Evolutionary conservation across 2,329 filamentous ascomycete species (phyloP).

Genomic region (Botrytis squamosa): DNA sequence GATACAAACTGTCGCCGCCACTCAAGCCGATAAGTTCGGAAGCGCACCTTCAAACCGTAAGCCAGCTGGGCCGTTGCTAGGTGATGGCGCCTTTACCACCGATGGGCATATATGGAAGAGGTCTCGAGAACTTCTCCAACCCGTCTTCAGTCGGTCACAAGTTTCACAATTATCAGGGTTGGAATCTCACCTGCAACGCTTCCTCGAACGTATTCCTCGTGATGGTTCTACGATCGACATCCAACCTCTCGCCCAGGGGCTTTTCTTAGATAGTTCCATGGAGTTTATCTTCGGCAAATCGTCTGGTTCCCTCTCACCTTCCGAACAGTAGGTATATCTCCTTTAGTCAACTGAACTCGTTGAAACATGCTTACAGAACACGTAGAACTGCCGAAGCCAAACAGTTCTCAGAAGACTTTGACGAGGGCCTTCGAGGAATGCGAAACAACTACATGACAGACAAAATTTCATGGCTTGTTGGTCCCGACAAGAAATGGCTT

Average conservation of each 20-base stretch:
- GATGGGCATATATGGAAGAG: conserved; percentile 51
- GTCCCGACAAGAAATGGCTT: conserved; percentile 17
- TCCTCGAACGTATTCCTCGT: conserved; percentile 56
- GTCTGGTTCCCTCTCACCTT: conserved; percentile 37
- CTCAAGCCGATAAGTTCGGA: conserved; percentile 54
- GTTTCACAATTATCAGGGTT: conserved; percentile 54
- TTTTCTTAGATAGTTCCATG: conserved; percentile 57
- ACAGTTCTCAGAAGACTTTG: conserved; percentile 20
- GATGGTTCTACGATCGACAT: conserved; percentile 56
- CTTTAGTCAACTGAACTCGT: not conserved
- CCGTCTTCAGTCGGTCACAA: conserved; percentile 50
- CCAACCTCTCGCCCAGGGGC: conserved; percentile 59
- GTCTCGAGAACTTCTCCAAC: conserved; percentile 51
- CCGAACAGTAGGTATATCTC: not conserved
- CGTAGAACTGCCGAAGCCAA: conserved; percentile 5
- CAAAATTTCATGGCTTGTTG: conserved; percentile 19
- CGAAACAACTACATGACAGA: conserved; percentile 19
- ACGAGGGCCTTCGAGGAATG: conserved; percentile 23
- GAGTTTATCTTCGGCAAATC: conserved; percentile 27
- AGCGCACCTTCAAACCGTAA: conserved; percentile 46
- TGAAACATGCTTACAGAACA: not conserved
- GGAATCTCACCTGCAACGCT: conserved; percentile 55
- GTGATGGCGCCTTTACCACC: conserved; percentile 54
- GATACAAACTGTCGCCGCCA: conserved; percentile 54
- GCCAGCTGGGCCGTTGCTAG: conserved; percentile 48